phyloP scores from a whole-genome alignment of 495 filamentous ascomycete genomes.

The Podospora pseudoanserina region DNA sequence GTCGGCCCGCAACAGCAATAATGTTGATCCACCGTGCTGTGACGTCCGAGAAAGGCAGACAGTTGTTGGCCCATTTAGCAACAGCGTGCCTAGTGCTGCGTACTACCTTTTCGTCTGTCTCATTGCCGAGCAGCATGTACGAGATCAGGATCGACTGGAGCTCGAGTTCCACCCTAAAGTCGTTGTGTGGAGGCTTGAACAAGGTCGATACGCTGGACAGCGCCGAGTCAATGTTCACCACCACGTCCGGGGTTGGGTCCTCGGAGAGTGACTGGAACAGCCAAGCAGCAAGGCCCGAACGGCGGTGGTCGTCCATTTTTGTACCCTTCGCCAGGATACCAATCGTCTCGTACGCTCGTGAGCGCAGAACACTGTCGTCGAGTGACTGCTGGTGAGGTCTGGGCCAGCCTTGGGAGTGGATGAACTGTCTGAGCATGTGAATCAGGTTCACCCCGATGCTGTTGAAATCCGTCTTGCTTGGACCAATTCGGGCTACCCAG shows the following conservation, averaged over 20 bases:
- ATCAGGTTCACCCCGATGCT: conserved; percentile 68
- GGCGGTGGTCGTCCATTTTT: conserved; percentile 47
- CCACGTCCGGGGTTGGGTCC: conserved; percentile 70
- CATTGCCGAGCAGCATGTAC: conserved; percentile 61
- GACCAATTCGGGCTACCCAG: conserved; percentile 77
- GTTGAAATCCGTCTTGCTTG: conserved; percentile 47
- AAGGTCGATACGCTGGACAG: conserved; percentile 63
- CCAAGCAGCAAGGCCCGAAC: conserved; percentile 62
- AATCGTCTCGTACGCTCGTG: conserved; percentile 77
- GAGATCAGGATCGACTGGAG: conserved; percentile 55
- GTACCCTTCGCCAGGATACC: conserved; percentile 68
- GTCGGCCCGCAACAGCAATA: conserved; percentile 64
- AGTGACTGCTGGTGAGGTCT: conserved; percentile 51
- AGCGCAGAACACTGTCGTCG: conserved; percentile 63
- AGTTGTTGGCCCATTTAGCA: conserved; percentile 89
- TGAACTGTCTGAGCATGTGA: conserved; percentile 65
- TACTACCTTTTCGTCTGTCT: conserved; percentile 50
- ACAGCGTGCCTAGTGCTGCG: conserved; percentile 74
- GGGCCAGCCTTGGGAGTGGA: conserved; percentile 82
- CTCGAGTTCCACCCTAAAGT: conserved; percentile 26
- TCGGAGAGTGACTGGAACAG: conserved; percentile 77
- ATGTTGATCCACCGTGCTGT: conserved; percentile 84
- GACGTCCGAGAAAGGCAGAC: conserved; percentile 73
- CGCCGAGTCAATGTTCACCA: conserved; percentile 84
- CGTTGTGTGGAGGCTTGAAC: conserved; percentile 48